Evolutionary conservation across 352 stramenopile genomes (phyloP).

Genomic region (Phytophthora pini): DNA sequence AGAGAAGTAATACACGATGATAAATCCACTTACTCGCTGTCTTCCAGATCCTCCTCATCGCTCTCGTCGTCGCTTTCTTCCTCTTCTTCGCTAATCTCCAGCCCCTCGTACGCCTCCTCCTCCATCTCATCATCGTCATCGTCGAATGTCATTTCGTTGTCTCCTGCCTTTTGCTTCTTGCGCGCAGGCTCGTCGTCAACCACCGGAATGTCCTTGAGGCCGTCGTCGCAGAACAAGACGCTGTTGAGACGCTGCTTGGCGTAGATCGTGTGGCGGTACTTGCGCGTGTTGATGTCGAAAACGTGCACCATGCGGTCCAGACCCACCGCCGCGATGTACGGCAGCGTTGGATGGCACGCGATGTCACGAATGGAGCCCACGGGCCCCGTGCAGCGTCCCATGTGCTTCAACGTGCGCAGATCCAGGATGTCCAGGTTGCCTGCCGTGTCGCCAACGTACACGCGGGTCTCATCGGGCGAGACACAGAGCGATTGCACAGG

Average conservation of each 20-base stretch:
- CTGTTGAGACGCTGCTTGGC: slow-evolving; percentile 92
- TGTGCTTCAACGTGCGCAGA: slow-evolving; percentile 86
- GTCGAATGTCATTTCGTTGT: slow-evolving; percentile 48
- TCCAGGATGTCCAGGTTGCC: slow-evolving; percentile 92
- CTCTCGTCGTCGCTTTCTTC: slow-evolving; percentile 33
- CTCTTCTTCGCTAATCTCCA: slow-evolving; percentile 76
- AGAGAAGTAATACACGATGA: slow-evolving; percentile 5
- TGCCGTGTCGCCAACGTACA: slow-evolving; percentile 91
- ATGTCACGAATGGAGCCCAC: slow-evolving; percentile 93
- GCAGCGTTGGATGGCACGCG: slow-evolving; percentile 88
- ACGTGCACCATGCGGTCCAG: slow-evolving; percentile 95
- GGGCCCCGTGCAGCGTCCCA: slow-evolving; percentile 88
- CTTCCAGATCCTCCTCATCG: slow-evolving; percentile 15
- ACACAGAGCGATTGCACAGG: slow-evolving; percentile 76
- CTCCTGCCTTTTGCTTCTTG: slow-evolving; percentile 60
- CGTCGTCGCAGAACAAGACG: slow-evolving; percentile 90
- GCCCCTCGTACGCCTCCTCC: slow-evolving; percentile 86
- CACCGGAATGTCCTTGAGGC: slow-evolving; percentile 61
- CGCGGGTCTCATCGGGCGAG: slow-evolving; percentile 74
- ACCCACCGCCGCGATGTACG: slow-evolving; percentile 90
- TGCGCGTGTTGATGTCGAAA: slow-evolving; percentile 90
- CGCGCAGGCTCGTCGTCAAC: slow-evolving; percentile 34
- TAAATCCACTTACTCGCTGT: slow-evolving; percentile 15
- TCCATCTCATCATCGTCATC: slow-evolving; percentile 70
- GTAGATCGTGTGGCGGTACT: slow-evolving; percentile 77